Conservation (phyloP, 2,329 filamentous ascomycete species). For the Claviceps sp. region DNA sequence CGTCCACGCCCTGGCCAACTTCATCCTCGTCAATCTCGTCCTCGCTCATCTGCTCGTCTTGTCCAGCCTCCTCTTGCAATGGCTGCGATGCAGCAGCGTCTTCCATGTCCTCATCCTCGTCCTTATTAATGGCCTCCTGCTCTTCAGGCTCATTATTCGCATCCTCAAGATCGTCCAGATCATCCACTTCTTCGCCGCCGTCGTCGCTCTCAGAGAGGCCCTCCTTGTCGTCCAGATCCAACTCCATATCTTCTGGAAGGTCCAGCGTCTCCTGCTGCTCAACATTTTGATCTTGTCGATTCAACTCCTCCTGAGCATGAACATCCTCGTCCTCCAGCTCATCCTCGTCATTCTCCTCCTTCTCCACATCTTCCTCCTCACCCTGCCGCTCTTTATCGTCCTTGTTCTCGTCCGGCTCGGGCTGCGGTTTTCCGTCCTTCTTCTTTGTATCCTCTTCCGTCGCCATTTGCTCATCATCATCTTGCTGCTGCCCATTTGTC, state of each 20-base stretch:
- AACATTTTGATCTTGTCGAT: conserved; percentile 57
- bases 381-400: conserved; percentile 23
- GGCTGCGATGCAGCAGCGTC: conserved; percentile 24
- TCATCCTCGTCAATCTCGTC: conserved; percentile 40
- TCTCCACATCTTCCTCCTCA: conserved; percentile 15
- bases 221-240: conserved; percentile 60
- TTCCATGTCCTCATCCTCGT: conserved; percentile 20
- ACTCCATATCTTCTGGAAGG: conserved; percentile 76
- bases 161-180: conserved; percentile 41
- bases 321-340: conserved; percentile 47
- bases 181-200: conserved; percentile 37
- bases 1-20: conserved; percentile 26
- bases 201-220: conserved; percentile 40
- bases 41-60: conserved; percentile 27
- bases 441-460: conserved; percentile 45
- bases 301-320: conserved; percentile 40
- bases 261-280: conserved; percentile 73
- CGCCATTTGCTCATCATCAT: conserved; percentile 48
- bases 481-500: conserved; percentile 53
- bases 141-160: conserved; percentile 24
- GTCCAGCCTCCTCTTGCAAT: conserved; percentile 27
- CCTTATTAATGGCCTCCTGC: conserved; percentile 19
- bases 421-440: conserved; percentile 21
- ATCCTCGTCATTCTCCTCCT: conserved; percentile 36
- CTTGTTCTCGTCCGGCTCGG: conserved; percentile 34